These are phyloP conservation scores for Osmozyma mogii DNA, from an alignment of 805 yeast genomes.

Conservation along the genomic window DNA sequence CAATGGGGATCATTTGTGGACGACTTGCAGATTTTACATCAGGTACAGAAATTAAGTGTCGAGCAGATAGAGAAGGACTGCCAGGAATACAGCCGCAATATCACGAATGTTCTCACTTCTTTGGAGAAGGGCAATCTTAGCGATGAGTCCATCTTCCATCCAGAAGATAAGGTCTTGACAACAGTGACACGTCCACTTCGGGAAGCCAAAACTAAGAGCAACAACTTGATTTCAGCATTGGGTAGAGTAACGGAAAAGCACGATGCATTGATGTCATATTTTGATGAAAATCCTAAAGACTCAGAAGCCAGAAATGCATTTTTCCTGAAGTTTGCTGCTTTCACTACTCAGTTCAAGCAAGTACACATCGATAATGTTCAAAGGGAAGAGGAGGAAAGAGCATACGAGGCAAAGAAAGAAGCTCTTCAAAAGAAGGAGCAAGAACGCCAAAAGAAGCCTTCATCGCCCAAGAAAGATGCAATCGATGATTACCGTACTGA, in stretches of 20 bases:
- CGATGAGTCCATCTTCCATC: constrained; percentile 72
- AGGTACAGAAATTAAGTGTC: constrained; percentile 66
- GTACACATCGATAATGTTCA: constrained; percentile 74
- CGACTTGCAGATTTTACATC: constrained; percentile 52
- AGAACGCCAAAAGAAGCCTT: neutral
- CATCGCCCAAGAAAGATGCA: neutral
- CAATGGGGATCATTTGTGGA: constrained; percentile 67
- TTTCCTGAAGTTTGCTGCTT: constrained; percentile 72
- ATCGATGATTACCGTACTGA: neutral
- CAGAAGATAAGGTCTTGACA: constrained; percentile 62
- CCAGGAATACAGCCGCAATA: constrained; percentile 46
- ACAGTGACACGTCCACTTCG: constrained; percentile 62
- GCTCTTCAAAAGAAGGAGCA: constrained; percentile 19
- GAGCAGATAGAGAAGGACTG: constrained; percentile 79
- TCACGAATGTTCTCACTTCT: constrained; percentile 66
- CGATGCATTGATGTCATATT: constrained; percentile 64
- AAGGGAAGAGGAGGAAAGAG: constrained; percentile 69
- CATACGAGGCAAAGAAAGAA: constrained; percentile 29
- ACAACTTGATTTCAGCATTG: constrained; percentile 55
- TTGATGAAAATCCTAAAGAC: constrained; percentile 86
- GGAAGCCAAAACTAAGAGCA: constrained; percentile 65
- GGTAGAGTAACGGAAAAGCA: constrained; percentile 58
- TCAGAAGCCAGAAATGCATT: constrained; percentile 58
- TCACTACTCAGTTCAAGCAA: constrained; percentile 68
- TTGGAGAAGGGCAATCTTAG: constrained; percentile 79